These are phyloP conservation scores for Fusarium bactridioides DNA, from an alignment of 2,329 filamentous ascomycete species.

Conservation along the genomic window DNA sequence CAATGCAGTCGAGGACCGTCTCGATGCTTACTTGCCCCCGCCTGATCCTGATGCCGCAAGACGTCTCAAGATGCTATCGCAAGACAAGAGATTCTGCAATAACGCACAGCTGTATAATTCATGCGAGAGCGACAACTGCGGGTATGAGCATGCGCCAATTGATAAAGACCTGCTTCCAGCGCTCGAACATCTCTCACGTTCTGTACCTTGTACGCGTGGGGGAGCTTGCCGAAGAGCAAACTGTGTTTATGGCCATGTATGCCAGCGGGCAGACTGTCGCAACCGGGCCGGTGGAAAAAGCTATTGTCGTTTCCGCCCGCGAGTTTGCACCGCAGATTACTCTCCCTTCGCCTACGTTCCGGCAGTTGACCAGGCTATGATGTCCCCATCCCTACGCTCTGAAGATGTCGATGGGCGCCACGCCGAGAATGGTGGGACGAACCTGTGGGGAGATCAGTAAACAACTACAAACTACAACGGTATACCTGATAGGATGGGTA, in stretches of 20 bases:
- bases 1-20: slow-evolving; percentile 26
- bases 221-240: slow-evolving; percentile 22
- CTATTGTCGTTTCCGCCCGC: slow-evolving; percentile 26
- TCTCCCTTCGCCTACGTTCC: neutral
- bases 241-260: slow-evolving; percentile 35
- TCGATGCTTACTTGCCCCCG: slow-evolving; percentile 21
- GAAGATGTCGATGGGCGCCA: slow-evolving; percentile 25
- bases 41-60: slow-evolving; percentile 9
- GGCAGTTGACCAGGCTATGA: neutral
- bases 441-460: slow-evolving; percentile 10
- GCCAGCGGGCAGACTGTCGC: slow-evolving; percentile 31
- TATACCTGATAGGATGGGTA: slow-evolving; percentile 18
- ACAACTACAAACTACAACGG: neutral
- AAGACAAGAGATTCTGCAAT: slow-evolving; percentile 32
- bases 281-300: slow-evolving; percentile 22
- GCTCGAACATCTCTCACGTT: slow-evolving; percentile 22
- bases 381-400: slow-evolving; percentile 20
- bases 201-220: slow-evolving; percentile 24
- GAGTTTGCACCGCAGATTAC: slow-evolving; percentile 31
- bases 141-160: slow-evolving; percentile 32
- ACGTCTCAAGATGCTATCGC: slow-evolving; percentile 22
- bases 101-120: slow-evolving; percentile 23
- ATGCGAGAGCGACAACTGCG: slow-evolving; percentile 26
- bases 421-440: slow-evolving; percentile 6
- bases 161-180: slow-evolving; percentile 26